Evolutionary conservation across 1,284 basidiomycete genomes (phyloP), one percentile per base, ranked within the genome.

Genomic region (Boletus semigastroideus): DNA sequence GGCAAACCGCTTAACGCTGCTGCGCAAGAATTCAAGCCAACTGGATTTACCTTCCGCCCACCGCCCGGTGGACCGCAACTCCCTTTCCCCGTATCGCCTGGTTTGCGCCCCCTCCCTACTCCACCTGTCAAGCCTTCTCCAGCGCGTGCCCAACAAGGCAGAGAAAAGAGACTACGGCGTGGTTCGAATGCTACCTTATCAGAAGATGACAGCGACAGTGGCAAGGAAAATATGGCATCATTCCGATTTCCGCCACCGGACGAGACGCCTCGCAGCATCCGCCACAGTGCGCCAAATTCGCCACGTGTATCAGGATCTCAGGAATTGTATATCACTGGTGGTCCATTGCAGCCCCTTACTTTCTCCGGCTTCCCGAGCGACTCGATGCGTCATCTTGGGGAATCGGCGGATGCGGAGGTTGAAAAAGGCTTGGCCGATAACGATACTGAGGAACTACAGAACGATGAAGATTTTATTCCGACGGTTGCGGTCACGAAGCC

Each of bases 11-110:
- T 92, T 49, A 92, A 90, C 63, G 83, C 82, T 8, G 77, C 83
- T 27, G 90, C 89, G 4, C 78, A 77, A n/a, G 90, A 90, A 66
- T 92, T 92, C 70, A 90, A 84, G 64, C 89, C 89, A 16, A 30
- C 53, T 8, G 66, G 66, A 30, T 92, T 92, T 70, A 89, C 81
- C 8, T 92, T 92, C 79, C 77, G 77, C 25, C 79, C 83, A 27
- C 86, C 88, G 6, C 67, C 79, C 5, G 84, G 80, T 44, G 79
- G 82, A 3, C 86, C 86, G 13, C 76, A 79, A 51, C 75, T 89
- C 66, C 63, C 76, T 33, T 62, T 71, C 54, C 67, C 72, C 34
- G 48, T 57, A 13, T 59, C 72, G 12, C 65, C 67, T 48, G 37
- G 52, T 63, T 68, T 68, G 42, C 71, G 65, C 16, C 65, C 71